Evolutionary conservation across 352 stramenopile species (phyloP), one percentile per base, ranked within the genome.

Genomic region (Pythium rishiriense): DNA sequence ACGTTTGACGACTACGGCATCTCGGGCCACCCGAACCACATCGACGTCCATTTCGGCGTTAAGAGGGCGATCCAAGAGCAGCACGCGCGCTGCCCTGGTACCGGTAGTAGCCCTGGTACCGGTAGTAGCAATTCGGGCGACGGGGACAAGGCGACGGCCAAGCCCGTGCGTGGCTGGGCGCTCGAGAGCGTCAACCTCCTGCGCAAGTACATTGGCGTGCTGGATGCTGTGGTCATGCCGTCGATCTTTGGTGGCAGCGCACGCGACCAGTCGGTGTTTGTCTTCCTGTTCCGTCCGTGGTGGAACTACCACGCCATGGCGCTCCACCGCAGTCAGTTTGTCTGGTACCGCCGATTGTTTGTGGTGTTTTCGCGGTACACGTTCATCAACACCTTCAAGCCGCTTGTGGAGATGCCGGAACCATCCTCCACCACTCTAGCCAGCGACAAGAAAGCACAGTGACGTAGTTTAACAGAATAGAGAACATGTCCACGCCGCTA

Each of bases 271-370:
- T 59, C 58, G n/a, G 70, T 78, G 33, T 87, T 87, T 47, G 78
- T 90, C 24, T 86, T 93, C 41, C 51, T 79, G 15, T 85, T 76
- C 58, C 73, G 69, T 5, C 81, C 84, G 33, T 74, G 61, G 62
- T 91, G 76, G 76, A 96, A 92, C 58, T 98, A 97, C 83, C 82
- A 74, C 15, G 90, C 89, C 1, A 98, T 99, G 94, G 78, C 85
- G 45, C 76, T 94, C 33, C 96, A 99, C 63, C 54, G 71, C 26
- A 97, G 86, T 68, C 96, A 99, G 74, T 99, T 98, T 69, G 94
- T 99, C 28, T 99, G 96, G 96, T 99, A 98, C 70, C 90, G 96
- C 45, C 88, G 92, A n/a, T 77, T 99, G 8, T 98, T 97, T 65
- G 89, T 99, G n/a, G 47, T 88, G 11, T 99, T 99, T 65, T 98